Evolutionary conservation across 805 yeast genomes (phyloP), one percentile per base, ranked within the genome.

Genomic region (Starmera caribaea): DNA sequence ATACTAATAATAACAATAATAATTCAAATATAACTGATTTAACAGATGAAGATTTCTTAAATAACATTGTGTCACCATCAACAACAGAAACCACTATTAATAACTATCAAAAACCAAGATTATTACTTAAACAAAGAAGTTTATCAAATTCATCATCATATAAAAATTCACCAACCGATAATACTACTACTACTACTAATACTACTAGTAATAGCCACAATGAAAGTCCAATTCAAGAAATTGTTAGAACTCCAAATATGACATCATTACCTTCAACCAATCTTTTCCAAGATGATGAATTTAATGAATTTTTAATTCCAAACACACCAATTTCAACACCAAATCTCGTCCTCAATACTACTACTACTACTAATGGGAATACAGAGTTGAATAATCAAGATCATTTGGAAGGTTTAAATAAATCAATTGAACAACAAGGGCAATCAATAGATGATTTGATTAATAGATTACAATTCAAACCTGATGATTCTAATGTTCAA

Each of bases 401-500:
- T 35, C 41, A 45, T 16, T 34, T 46, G 32, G 48, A 51, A 28
- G 48, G 43, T 5, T 37, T 54, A 5, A 38, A 54, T 2, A 44
- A 43, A 33, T 40, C 55, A 2, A 49, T 54, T 35, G 55, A 50
- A 16, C 49, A 47, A 35, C 57, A 54, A 31, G 58, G 51, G 1
- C 50, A 47, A 16, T 45, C 45, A 8, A 48, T 54, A n/a, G 48
- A 54, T 33, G 57, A 54, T 21, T 38, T 54, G 16, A 49, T 54
- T 3, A 16, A 46, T 2, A 36, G 46, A 28, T 29, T 54, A 1
- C 51, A 46, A 17, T 38, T 37, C 8, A 42, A 41, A 9, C 45
- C 30, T 4, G n/a, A 14, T 14, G 8, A 16, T 35, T n/a, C n/a
- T n/a, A n/a, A n/a, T n/a, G n/a, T n/a, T n/a, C n/a, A n/a, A n/a